Evolutionary conservation across 371 early-diverging fungal genomes (phyloP), one percentile per base, ranked within the genome.

Genomic region (Dinochytrium kinnereticum): DNA sequence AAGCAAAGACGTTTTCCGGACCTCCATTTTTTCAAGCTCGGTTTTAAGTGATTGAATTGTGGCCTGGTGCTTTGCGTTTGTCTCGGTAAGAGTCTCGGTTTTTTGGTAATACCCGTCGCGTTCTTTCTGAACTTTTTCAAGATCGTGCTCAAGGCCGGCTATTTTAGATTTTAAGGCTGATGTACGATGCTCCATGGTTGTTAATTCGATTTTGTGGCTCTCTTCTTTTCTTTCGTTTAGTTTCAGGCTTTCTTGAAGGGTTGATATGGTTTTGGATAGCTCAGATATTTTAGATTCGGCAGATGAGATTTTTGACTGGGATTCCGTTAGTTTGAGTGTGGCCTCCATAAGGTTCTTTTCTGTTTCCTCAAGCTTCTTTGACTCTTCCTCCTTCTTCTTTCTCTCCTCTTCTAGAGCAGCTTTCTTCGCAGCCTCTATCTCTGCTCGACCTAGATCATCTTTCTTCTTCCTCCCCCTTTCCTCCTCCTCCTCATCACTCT

Each of bases 401-500:
- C 59, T 59, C 19, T 69, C 55, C 7, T 59, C 37, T 1, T 59
- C 37, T 68, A 30, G 15, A 15, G 44, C 44, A 2, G 28, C 7
- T 40, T 28, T 37, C 44, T 66, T 44, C 21, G 66, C 2, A 37
- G 7, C 13, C 2, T 50, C 69, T 30, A 70, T 64, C 33, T 74
- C 71, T 40, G 68, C 73, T 24, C 51, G 68, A 10, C 71, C 76
- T 55, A 26, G 7, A 33, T 61, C 61, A 13, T 61, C 61, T 36
- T 61, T 61, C 24, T 37, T 61, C 26, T 26, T 10, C 44, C 31
- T 50, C 33, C n/a, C 19, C 30, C 33, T 26, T n/a, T 31, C 24
- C 13, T 72, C 64, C 5, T 80, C 80, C 2, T 80, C 80, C 61
- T 77, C 77, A 19, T 80, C 80, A 40, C 66, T 68, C 24, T 13